Base-by-base conservation (phyloP, 371 early-diverging fungal species). In the Nematocida sp. region DNA sequence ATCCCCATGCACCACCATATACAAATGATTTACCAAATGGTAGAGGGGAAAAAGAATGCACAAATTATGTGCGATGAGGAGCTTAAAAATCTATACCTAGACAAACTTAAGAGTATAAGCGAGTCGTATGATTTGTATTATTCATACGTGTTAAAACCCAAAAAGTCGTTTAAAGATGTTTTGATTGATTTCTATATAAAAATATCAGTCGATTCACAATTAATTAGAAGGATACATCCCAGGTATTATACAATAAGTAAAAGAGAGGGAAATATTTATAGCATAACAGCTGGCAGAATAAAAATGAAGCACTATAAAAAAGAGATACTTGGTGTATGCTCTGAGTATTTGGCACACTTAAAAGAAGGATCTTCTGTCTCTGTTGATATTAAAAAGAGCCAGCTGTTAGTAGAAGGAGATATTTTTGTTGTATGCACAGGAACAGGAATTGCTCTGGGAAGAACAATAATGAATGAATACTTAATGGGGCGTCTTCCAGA, bases 401-500 rank as follows among this genome's bases (percentile, higher is more conserved):
- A 73, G 15, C 47, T 84, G 33, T 55, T 72, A n/a, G 56, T 74
- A n/a, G 57, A 67, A 0, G 80, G 82, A 54, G 85, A 87, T 39
- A 15, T 87, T 7, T 55, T 84, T 9, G 55, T 87, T 62, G 46
- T 87, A 20, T 84, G 83, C 66, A 85, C 87, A 52, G 87, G 87
- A 11, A 75, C 85, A 23, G 87, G 87, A 33, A 75, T 87, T 33
- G 70, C 85, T 27, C 69, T 87, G 42, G 72, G 85, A 54, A 62
- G 82, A 23, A 46, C 85, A 5, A 55, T 71, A 5, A 42, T 85
- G 27, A 46, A 82, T 62, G 73, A 52, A 23, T 87, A 76, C 47
- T 55, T 71, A 27, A 20, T 60, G 23, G 84, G 85, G 9, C 58
- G 73, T 47, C 45, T 83, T 5, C 20, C 50, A 1, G 23, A 33